These are phyloP conservation scores for Tritrichomonas musculus DNA, from an alignment of 208 protist genomes.

Conservation along the genomic window DNA sequence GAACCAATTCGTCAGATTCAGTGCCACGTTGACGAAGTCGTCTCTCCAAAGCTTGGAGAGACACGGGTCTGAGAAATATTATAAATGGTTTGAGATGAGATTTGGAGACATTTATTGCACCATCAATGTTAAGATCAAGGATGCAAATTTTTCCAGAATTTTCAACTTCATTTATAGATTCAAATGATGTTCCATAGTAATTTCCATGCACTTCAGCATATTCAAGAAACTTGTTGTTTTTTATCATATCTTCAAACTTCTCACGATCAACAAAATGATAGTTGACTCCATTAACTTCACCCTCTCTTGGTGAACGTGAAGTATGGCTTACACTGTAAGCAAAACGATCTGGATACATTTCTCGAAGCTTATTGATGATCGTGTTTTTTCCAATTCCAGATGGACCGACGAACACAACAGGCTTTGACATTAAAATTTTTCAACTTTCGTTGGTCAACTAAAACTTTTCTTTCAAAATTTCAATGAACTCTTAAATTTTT, in stretches of 20 bases:
- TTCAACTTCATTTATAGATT: constrained; percentile 41
- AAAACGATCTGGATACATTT: constrained; percentile 55
- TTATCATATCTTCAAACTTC: constrained; percentile 55
- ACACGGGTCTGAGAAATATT: neutral
- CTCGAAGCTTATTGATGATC: constrained; percentile 54
- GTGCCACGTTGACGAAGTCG: constrained; percentile 56
- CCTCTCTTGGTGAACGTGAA: constrained; percentile 54
- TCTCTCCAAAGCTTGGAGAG: constrained; percentile 45
- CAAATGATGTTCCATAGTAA: constrained; percentile 60
- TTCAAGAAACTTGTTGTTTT: constrained; percentile 57
- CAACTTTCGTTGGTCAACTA: no score
- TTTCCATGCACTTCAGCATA: constrained; percentile 59
- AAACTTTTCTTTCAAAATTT: no score
- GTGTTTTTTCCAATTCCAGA: constrained; percentile 47
- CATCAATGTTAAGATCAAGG: constrained; percentile 64
- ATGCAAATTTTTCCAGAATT: constrained; percentile 52
- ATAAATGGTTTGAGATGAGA: neutral
- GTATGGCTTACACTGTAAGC: constrained; percentile 63
- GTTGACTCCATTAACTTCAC: constrained; percentile 52
- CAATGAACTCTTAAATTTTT: no score
- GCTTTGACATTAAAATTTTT: neutral
- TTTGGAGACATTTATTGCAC: constrained; percentile 48
- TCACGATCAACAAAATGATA: constrained; percentile 55
- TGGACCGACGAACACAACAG: constrained; percentile 44
- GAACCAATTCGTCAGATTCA: constrained; percentile 58